A percentile compares a stretch with the other conserved stretches of the same genome.
phyloP scores from a whole-genome alignment of 1,139 yeast species.

The Nakaseomyces delphensis region DNA sequence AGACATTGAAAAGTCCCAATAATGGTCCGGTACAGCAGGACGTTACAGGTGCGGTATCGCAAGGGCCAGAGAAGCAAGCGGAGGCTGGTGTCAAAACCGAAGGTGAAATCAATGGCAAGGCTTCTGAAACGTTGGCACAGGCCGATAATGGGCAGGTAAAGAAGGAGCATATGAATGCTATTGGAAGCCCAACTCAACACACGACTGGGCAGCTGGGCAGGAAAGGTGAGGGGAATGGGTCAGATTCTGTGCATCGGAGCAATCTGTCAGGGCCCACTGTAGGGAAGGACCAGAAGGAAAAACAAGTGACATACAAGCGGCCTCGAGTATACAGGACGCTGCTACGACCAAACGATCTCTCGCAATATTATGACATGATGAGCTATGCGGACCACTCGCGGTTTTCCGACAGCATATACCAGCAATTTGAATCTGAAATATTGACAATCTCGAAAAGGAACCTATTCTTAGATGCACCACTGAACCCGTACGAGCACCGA shows the following conservation, averaged over 20 bases:
- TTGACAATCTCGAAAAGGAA: slow-evolving; percentile 70
- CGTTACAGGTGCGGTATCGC: not conserved
- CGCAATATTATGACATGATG: slow-evolving; percentile 76
- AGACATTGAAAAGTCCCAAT: slow-evolving; percentile 2
- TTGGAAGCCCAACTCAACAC: not conserved
- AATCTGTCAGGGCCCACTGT: not conserved
- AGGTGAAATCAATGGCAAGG: not conserved
- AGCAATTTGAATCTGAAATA: slow-evolving; percentile 69
- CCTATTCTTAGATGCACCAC: slow-evolving; percentile 61
- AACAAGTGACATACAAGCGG: slow-evolving; percentile 27
- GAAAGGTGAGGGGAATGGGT: not conserved
- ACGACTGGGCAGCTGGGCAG: not conserved
- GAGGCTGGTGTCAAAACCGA: not conserved
- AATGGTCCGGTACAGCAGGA: not conserved
- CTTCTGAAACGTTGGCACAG: not conserved
- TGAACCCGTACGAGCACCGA: slow-evolving; percentile 49
- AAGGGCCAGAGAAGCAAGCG: not conserved
- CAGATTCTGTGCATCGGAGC: not conserved
- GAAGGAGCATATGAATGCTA: not conserved
- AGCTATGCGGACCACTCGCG: slow-evolving; percentile 75
- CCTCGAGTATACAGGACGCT: slow-evolving; percentile 72
- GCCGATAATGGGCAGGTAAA: not conserved
- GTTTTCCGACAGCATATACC: slow-evolving; percentile 52
- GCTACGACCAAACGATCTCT: slow-evolving; percentile 69
- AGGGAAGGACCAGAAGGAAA: not conserved